phyloP scores from a whole-genome alignment of 441 rosid species.

The Isatis lusitanica region DNA sequence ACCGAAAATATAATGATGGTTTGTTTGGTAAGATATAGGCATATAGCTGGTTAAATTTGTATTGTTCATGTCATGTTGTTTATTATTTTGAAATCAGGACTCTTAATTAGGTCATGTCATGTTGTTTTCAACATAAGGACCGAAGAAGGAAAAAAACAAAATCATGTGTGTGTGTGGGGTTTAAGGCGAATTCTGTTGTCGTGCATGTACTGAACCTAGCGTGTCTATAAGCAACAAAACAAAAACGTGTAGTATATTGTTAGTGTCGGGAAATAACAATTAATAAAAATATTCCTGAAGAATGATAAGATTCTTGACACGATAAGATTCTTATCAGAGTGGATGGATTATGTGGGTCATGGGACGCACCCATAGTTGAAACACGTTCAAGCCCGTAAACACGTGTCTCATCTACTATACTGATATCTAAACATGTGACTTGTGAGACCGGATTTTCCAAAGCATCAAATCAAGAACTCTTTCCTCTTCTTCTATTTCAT shows the following conservation, averaged over 20 bases:
- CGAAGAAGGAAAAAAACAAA: neutral
- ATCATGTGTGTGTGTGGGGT: neutral
- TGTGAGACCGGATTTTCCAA: neutral
- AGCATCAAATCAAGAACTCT: neutral
- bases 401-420: conserved; percentile 3
- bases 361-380: neutral
- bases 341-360: neutral
- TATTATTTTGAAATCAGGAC: neutral
- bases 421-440: neutral
- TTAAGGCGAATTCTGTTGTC: neutral
- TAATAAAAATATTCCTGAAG: too few relatives aligned
- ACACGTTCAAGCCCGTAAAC: neutral
- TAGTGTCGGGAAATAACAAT: too few relatives aligned
- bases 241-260: too few relatives aligned
- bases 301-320: neutral
- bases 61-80: neutral
- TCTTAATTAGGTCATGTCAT: neutral
- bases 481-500: neutral
- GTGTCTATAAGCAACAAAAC: neutral
- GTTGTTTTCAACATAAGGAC: neutral
- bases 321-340: conserved; percentile 16
- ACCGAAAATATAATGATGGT: neutral
- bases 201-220: neutral
- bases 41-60: neutral
- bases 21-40: neutral